These are phyloP conservation scores for Backusella parvicylindrica DNA, from an alignment of 192 early-diverging fungal species.

Conservation along the genomic window DNA sequence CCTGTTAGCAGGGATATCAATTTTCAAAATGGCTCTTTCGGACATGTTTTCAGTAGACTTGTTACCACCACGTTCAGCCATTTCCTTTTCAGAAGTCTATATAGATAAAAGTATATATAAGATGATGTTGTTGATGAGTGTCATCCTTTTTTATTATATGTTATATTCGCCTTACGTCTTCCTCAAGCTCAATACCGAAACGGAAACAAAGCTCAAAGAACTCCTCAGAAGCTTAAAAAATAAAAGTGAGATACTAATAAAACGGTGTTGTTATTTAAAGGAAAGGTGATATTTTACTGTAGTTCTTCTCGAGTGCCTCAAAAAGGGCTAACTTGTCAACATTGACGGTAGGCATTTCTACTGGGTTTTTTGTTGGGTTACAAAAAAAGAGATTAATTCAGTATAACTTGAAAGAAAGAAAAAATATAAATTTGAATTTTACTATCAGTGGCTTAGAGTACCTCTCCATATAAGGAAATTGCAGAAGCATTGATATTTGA, in stretches of 20 bases:
- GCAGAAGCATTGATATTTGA: neutral
- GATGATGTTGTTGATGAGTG: constrained; percentile 4
- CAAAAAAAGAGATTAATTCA: neutral
- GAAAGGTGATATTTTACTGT: constrained; percentile 52
- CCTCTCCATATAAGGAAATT: neutral
- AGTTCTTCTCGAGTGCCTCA: constrained; percentile 73
- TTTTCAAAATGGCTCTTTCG: constrained; percentile 84
- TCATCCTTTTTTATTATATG: neutral
- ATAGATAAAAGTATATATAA: neutral
- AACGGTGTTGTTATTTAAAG: neutral
- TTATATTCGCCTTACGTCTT: constrained; percentile 65
- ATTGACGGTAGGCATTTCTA: constrained; percentile 91
- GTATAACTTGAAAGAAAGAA: neutral
- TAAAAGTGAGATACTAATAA: neutral
- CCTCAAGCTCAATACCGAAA: constrained; percentile 98
- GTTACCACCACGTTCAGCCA: constrained; percentile 63
- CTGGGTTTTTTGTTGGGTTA: neutral
- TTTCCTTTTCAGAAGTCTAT: constrained; percentile 79
- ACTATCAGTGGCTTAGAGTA: neutral
- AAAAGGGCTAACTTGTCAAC: constrained; percentile 89
- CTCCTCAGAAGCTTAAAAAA: constrained; percentile 63
- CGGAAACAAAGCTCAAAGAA: constrained; percentile 99
- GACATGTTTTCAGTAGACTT: constrained; percentile 56
- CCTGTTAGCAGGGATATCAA: constrained; percentile 98
- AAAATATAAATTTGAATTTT: neutral